Percentiles rank a stretch among this genome's conserved stretches.
phyloP scores from a whole-genome alignment of 345 rosid genomes.

The Erysimum cheiranthoides region DNA sequence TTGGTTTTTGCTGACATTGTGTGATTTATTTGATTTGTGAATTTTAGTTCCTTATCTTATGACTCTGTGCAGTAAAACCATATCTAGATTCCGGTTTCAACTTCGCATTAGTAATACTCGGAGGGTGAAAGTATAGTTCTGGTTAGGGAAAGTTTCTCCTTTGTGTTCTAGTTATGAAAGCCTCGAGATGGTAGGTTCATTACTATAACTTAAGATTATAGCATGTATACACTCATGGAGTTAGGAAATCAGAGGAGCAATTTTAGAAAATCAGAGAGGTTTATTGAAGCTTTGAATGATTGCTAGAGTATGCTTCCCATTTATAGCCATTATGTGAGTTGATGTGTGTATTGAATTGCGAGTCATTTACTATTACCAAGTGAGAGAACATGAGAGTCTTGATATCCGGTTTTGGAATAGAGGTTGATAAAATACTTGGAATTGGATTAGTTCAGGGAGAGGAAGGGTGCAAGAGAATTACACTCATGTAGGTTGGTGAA shows the following conservation, averaged over 20 bases:
- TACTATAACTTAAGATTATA: conserved; percentile 11
- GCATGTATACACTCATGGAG: neutral
- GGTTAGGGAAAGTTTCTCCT: neutral
- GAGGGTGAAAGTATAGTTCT: neutral
- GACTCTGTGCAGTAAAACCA: neutral
- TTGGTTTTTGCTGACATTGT: conserved; percentile 3
- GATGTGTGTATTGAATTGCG: neutral
- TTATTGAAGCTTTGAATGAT: neutral
- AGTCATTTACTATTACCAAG: neutral
- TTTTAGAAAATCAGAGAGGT: neutral
- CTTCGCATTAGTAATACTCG: neutral
- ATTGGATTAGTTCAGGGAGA: conserved; percentile 5
- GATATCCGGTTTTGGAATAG: neutral
- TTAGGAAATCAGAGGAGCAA: neutral
- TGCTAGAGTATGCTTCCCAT: neutral
- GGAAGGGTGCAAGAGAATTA: conserved; percentile 2
- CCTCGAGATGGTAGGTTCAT: neutral
- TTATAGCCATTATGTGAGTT: neutral
- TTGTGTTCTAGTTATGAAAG: conserved; percentile 11
- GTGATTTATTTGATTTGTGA: neutral
- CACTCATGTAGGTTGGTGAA: neutral
- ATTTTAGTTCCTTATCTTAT: conserved; percentile 4
- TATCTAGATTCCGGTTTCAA: neutral
- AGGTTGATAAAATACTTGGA: conserved; percentile 8
- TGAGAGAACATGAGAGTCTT: neutral